A percentile compares a stretch with the other conserved stretches of the same genome.
Evolutionary conservation across 148 eudicot genomes (phyloP).

Genomic region (Cornus controversa): DNA sequence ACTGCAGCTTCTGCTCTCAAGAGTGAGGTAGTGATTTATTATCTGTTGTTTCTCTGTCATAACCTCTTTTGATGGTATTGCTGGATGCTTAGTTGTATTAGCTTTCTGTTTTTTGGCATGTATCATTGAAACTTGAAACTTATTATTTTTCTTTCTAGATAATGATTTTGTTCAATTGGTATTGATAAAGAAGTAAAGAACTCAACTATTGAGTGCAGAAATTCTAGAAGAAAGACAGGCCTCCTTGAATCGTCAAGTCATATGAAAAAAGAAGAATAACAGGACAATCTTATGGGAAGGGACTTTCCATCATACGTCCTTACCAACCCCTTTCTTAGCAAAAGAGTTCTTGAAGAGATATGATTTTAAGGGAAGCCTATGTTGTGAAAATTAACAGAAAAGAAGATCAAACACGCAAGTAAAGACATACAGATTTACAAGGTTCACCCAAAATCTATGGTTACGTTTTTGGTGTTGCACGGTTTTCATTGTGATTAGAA

Average conservation of each 20-base stretch:
- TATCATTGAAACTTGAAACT: neutral
- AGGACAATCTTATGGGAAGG: neutral
- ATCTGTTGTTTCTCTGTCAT: neutral
- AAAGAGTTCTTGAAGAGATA: neutral
- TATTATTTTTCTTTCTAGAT: neutral
- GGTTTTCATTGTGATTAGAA: no score
- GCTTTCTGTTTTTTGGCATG: neutral
- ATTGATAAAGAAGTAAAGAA: neutral
- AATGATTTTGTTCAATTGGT: neutral
- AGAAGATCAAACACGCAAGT: no score
- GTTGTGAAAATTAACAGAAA: no score
- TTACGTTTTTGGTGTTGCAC: no score
- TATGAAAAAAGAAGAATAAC: neutral
- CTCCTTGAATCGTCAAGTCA: no score
- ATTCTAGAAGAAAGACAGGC: neutral
- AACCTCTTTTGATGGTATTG: neutral
- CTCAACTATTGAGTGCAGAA: neutral
- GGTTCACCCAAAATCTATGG: no score
- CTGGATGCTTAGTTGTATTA: neutral
- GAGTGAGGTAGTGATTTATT: conserved; percentile 51
- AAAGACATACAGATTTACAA: no score
- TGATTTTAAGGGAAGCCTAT: no score
- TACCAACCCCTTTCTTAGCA: neutral
- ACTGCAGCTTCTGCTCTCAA: conserved; percentile 74
- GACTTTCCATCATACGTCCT: neutral